These are phyloP conservation scores for Neofusicoccum sp. DNA, from an alignment of 2,329 filamentous ascomycete genomes.

Conservation along the genomic window DNA sequence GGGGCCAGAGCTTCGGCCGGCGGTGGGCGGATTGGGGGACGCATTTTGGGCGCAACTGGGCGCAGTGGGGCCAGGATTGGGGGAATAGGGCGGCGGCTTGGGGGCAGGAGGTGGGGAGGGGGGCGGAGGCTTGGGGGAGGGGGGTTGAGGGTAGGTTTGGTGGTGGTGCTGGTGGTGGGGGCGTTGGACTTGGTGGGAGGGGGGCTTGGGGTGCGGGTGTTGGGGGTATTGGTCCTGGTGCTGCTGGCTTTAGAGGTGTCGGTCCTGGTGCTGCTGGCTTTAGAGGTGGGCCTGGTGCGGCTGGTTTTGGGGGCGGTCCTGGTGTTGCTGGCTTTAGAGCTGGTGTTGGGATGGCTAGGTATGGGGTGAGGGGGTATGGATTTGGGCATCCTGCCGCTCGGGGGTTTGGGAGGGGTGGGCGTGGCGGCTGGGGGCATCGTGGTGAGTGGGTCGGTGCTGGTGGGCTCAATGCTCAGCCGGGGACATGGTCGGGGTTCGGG, in stretches of 20 bases:
- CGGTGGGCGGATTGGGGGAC: conserved; percentile 23
- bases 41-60: conserved; percentile 13
- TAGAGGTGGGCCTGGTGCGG: not conserved
- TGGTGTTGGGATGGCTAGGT: not conserved
- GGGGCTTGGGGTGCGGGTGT: not conserved
- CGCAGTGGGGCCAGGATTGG: conserved; percentile 32
- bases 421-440: not conserved
- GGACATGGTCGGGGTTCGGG: too few relatives aligned
- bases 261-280: not conserved
- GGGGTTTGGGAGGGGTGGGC: not conserved
- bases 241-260: too few relatives aligned
- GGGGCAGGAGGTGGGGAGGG: conserved; percentile 31
- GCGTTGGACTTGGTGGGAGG: conserved; percentile 14
- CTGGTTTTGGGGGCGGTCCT: not conserved
- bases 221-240: not conserved
- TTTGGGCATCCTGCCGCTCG: too few relatives aligned
- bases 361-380: not conserved
- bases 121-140: conserved; percentile 27
- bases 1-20: conserved; percentile 20
- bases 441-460: not conserved
- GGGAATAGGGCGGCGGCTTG: conserved; percentile 30
- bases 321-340: not conserved
- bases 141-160: conserved; percentile 21
- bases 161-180: not conserved
- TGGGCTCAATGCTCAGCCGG: too few relatives aligned